Evolutionary conservation across 2,329 filamentous ascomycete species (phyloP).

Genomic region (Zelopaecilomyces penicillatus): DNA sequence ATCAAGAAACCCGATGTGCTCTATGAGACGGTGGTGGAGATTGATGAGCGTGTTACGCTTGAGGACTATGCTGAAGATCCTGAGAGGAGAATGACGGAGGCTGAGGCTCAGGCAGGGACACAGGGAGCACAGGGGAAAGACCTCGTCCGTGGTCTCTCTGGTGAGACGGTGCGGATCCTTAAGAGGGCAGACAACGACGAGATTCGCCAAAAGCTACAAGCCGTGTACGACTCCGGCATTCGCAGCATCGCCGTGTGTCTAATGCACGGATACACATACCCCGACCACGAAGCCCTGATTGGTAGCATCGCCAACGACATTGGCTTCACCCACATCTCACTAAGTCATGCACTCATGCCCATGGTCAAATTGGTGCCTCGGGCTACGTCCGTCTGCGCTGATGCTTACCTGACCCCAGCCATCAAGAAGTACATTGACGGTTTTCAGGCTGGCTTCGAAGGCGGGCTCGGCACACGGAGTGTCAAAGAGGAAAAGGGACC

Average conservation of each 20-base stretch:
- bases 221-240: conserved; percentile 58
- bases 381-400: conserved; percentile 35
- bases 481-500: conserved; percentile 57
- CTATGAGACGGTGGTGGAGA: conserved; percentile 77
- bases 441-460: conserved; percentile 72
- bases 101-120: conserved; percentile 44
- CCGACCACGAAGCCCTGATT: conserved; percentile 72
- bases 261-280: conserved; percentile 89
- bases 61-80: conserved; percentile 92
- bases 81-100: conserved; percentile 46
- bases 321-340: conserved; percentile 66
- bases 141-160: conserved; percentile 59
- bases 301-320: conserved; percentile 70
- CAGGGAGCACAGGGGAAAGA: conserved; percentile 41
- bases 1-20: conserved; percentile 82
- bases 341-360: conserved; percentile 31
- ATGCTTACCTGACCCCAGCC: conserved; percentile 36
- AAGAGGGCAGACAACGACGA: conserved; percentile 46
- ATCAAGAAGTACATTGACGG: conserved; percentile 50
- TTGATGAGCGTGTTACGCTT: conserved; percentile 82
- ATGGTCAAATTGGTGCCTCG: conserved; percentile 37
- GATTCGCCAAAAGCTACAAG: conserved; percentile 50
- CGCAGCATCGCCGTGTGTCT: conserved; percentile 80
- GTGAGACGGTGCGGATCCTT: conserved; percentile 61
- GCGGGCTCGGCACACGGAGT: conserved; percentile 67